Percentiles rank a stretch among this genome's conserved stretches.
Conservation (phyloP, 345 rosid species). For the Cardamine resedifolia region DNA sequence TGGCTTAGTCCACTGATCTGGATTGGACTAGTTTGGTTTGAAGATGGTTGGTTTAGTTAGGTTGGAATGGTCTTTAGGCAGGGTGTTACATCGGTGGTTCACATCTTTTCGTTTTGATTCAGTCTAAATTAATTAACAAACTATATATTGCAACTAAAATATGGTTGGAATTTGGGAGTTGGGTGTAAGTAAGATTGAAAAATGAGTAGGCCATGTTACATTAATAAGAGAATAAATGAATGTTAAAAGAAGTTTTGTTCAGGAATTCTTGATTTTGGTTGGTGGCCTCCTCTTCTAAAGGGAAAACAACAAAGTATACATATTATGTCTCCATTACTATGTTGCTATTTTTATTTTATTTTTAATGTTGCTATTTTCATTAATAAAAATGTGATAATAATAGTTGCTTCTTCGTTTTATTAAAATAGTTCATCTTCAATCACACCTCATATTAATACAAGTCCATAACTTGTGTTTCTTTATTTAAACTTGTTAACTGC, state of each 20-base stretch:
- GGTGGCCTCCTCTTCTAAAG: background rate
- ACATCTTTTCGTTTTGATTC: background rate
- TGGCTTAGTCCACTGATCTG: background rate
- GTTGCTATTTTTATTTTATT: too few relatives aligned
- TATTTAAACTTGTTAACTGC: background rate
- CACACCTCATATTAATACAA: background rate
- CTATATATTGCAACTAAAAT: background rate
- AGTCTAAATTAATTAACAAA: background rate
- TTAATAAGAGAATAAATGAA: background rate
- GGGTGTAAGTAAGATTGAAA: background rate
- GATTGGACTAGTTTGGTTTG: background rate
- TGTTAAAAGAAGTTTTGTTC: background rate
- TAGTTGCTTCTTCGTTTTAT: background rate
- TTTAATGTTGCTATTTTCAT: background rate
- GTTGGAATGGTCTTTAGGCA: background rate
- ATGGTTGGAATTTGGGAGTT: background rate
- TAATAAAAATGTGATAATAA: background rate
- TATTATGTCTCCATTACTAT: background rate
- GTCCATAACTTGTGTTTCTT: too few relatives aligned
- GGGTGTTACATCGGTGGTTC: background rate
- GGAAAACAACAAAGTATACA: background rate
- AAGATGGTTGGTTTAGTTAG: background rate
- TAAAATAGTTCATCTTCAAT: background rate
- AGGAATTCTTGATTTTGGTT: background rate
- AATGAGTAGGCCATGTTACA: background rate